Conservation (phyloP, 495 filamentous ascomycete species). For the Aspergillus ostianus region DNA sequence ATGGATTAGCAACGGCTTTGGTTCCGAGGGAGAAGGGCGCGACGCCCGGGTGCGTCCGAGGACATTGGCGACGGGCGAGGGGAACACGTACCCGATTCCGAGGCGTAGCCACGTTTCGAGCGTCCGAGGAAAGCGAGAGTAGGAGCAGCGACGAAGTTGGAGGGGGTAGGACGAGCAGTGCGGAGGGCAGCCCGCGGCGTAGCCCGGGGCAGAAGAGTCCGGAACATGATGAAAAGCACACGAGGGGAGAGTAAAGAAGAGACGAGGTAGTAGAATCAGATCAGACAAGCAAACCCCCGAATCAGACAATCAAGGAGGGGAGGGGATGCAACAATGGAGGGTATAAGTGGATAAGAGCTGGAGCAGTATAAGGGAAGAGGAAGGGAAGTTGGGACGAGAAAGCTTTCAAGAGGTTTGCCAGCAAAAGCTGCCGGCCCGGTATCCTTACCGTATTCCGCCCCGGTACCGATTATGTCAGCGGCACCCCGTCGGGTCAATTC, state of each 20-base stretch:
- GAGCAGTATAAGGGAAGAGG: constrained; percentile 29
- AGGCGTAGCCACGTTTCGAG: constrained; percentile 72
- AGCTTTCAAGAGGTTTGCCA: constrained; percentile 23
- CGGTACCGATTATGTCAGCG: constrained; percentile 20
- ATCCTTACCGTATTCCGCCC: constrained; percentile 22
- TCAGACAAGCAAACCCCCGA: constrained; percentile 30
- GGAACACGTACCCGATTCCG: constrained; percentile 67
- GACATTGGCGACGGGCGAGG: neutral
- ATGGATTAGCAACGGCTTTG: neutral
- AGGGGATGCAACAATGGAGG: constrained; percentile 24
- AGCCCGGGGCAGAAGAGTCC: constrained; percentile 66
- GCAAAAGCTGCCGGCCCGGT: constrained; percentile 29
- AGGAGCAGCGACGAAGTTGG: constrained; percentile 56
- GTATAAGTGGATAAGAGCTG: constrained; percentile 17
- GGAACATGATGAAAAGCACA: constrained; percentile 59
- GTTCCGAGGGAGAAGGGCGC: neutral
- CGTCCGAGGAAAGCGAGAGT: constrained; percentile 53
- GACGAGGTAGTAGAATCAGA: constrained; percentile 19
- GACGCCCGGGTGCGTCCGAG: neutral
- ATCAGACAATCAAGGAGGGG: constrained; percentile 25
- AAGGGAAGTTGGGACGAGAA: constrained; percentile 24
- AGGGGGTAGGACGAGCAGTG: constrained; percentile 45
- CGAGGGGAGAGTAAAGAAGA: constrained; percentile 28
- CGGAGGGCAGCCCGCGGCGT: constrained; percentile 63
- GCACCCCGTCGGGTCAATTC: constrained; percentile 13